A percentile compares a stretch with the other conserved stretches of the same genome.
These are phyloP conservation scores for Exophiala phaeomuriformis DNA, from an alignment of 2,329 filamentous ascomycete species.

Conservation along the genomic window DNA sequence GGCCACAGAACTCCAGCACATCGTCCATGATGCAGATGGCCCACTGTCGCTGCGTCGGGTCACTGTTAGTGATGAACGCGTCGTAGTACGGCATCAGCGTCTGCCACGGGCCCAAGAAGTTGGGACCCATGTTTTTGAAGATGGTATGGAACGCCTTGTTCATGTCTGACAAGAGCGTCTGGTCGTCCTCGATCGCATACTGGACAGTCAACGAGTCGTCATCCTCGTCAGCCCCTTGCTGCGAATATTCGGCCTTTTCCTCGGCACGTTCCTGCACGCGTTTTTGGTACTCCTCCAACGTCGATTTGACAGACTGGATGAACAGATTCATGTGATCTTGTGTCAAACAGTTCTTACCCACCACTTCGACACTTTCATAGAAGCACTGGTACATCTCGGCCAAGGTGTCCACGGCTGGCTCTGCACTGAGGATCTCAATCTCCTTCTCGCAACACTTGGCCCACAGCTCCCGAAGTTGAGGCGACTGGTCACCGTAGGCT, in stretches of 20 bases:
- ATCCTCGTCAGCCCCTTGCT: slow-evolving; percentile 82
- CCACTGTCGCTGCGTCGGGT: slow-evolving; percentile 94
- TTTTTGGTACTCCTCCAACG: slow-evolving; percentile 85
- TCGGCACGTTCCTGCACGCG: slow-evolving; percentile 78
- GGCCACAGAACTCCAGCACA: slow-evolving; percentile 91
- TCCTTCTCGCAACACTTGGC: slow-evolving; percentile 78
- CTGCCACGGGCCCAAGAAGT: slow-evolving; percentile 84
- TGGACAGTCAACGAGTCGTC: slow-evolving; percentile 81
- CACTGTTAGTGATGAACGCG: slow-evolving; percentile 62
- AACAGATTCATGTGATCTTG: slow-evolving; percentile 75
- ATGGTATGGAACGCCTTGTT: slow-evolving; percentile 99
- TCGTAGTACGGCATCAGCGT: slow-evolving; percentile 78
- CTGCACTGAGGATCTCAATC: slow-evolving; percentile 83
- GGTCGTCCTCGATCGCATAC: slow-evolving; percentile 92
- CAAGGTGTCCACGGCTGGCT: slow-evolving; percentile 90
- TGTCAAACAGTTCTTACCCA: slow-evolving; percentile 75
- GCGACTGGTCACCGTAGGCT: slow-evolving; percentile 72
- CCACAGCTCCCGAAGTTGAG: slow-evolving; percentile 77
- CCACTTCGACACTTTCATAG: slow-evolving; percentile 93
- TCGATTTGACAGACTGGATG: slow-evolving; percentile 75
- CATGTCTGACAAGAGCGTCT: slow-evolving; percentile 95
- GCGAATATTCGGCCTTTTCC: slow-evolving; percentile 74
- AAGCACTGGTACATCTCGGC: slow-evolving; percentile 99
- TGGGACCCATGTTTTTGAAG: slow-evolving; percentile 87
- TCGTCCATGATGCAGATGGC: slow-evolving; percentile 99